Evolutionary conservation across 1,139 yeast species (phyloP).

Genomic region (Yamadazyma trypodendri): DNA sequence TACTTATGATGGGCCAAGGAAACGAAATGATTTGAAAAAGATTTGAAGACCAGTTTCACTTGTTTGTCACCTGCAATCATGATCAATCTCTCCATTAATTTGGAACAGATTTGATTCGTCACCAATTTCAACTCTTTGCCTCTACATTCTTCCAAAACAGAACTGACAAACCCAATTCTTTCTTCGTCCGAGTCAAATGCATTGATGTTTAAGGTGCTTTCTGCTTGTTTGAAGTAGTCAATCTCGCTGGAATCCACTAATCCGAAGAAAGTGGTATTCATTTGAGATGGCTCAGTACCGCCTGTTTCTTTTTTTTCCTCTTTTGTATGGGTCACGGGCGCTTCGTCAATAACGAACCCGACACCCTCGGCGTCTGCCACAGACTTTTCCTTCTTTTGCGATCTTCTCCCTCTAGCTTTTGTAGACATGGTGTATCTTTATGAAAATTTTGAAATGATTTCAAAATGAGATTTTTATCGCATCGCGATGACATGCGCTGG

Average conservation of each 20-base stretch:
- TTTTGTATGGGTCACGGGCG: constrained; percentile 13
- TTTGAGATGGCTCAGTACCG: constrained; percentile 5
- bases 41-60: constrained; percentile 60
- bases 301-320: constrained; percentile 5
- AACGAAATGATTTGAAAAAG: constrained; percentile 69
- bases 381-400: constrained; percentile 36
- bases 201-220: constrained; percentile 76
- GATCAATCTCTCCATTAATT: constrained; percentile 84
- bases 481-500: constrained; percentile 9
- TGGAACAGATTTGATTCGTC: constrained; percentile 93
- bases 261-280: constrained; percentile 62
- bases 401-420: constrained; percentile 70
- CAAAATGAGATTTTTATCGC: constrained; percentile 8
- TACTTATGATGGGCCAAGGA: constrained; percentile 85
- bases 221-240: constrained; percentile 91
- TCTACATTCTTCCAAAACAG: constrained; percentile 80
- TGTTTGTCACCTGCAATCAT: constrained; percentile 64
- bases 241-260: constrained; percentile 79
- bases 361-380: constrained; percentile 10
- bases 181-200: constrained; percentile 79
- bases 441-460: not conserved
- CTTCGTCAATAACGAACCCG: constrained; percentile 16
- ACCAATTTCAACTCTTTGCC: constrained; percentile 92
- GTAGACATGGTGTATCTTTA: constrained; percentile 18
- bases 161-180: constrained; percentile 64